A percentile compares a stretch with the other conserved stretches of the same genome.
These are phyloP conservation scores for Nicotiana obtusifolia DNA, from an alignment of 257 asterid genomes.

Conservation along the genomic window DNA sequence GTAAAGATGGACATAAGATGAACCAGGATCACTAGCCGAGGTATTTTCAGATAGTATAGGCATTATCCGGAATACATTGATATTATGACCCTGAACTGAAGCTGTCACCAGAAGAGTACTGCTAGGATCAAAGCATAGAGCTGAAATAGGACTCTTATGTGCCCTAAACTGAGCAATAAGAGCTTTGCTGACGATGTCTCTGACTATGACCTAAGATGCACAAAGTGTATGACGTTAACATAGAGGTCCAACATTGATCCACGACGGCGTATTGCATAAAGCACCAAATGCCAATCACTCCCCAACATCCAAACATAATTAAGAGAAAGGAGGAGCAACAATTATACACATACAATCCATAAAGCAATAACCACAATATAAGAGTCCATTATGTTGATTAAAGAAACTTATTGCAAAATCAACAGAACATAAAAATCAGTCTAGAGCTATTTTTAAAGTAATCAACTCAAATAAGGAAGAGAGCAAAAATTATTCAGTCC, in stretches of 20 bases:
- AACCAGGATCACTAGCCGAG: conserved; percentile 30
- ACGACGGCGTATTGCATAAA: not conserved
- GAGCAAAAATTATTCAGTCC: not conserved
- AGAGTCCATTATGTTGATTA: not conserved
- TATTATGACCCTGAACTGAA: conserved; percentile 83
- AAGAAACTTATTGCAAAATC: not conserved
- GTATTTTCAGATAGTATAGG: conserved; percentile 27
- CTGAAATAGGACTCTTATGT: conserved; percentile 70
- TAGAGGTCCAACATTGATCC: not conserved
- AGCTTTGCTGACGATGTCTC: conserved; percentile 63
- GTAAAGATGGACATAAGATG: conserved; percentile 60
- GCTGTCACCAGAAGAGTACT: conserved; percentile 66
- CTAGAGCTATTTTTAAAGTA: not conserved
- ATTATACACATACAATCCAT: not conserved
- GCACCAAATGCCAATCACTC: not conserved
- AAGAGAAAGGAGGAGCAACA: not conserved
- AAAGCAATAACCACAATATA: not conserved
- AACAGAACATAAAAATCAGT: not conserved
- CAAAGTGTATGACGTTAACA: conserved; percentile 13
- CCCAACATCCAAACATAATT: not conserved
- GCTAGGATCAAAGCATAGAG: conserved; percentile 45
- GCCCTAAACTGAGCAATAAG: conserved; percentile 85
- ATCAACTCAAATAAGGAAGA: not conserved
- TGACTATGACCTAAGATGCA: conserved; percentile 63
- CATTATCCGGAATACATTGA: conserved; percentile 63